Percentiles rank a stretch among this genome's conserved stretches.
These are phyloP conservation scores for Hyaloperonospora brassicae DNA, from an alignment of 352 stramenopile species.

Conservation along the genomic window DNA sequence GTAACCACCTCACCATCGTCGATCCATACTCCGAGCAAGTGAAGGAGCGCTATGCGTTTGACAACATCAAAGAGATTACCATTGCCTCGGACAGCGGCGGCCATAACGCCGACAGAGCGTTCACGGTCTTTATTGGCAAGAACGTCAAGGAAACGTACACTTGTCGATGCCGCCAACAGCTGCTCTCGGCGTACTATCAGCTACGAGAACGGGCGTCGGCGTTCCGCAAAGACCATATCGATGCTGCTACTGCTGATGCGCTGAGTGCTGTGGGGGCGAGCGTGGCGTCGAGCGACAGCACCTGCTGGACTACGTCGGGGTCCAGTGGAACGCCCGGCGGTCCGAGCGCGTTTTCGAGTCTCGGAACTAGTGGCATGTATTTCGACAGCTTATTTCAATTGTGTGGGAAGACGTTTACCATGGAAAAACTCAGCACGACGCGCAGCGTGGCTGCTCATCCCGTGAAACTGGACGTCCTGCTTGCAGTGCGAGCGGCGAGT, in stretches of 20 bases:
- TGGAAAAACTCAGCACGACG: slow-evolving; percentile 82
- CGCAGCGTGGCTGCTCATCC: slow-evolving; percentile 53
- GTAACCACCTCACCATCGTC: slow-evolving; percentile 70
- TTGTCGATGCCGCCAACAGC: slow-evolving; percentile 70
- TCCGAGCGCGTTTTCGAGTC: slow-evolving; percentile 10
- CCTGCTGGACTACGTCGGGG: slow-evolving; percentile 12
- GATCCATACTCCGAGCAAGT: slow-evolving; percentile 82
- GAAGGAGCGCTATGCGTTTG: slow-evolving; percentile 80
- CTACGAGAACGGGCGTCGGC: slow-evolving; percentile 73
- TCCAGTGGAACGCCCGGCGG: slow-evolving; percentile 14
- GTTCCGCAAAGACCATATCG: slow-evolving; percentile 49
- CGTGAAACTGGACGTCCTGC: slow-evolving; percentile 61
- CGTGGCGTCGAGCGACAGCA: slow-evolving; percentile 27
- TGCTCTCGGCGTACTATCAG: slow-evolving; percentile 83
- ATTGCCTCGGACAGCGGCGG: slow-evolving; percentile 58
- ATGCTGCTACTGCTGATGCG: slow-evolving; percentile 36
- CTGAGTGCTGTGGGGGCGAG: slow-evolving; percentile 34
- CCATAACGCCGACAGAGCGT: slow-evolving; percentile 61
- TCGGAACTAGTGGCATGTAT: slow-evolving; percentile 58
- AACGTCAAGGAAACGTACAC: slow-evolving; percentile 85
- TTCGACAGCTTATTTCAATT: slow-evolving; percentile 84
- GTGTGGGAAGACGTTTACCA: slow-evolving; percentile 77
- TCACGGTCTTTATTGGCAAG: slow-evolving; percentile 81
- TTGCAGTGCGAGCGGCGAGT: slow-evolving; percentile 71
- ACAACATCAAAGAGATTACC: slow-evolving; percentile 86